Percentiles rank a stretch among this genome's conserved stretches.
phyloP scores from a whole-genome alignment of 1,284 basidiomycete species.

The Sporisorium scitamineum region DNA sequence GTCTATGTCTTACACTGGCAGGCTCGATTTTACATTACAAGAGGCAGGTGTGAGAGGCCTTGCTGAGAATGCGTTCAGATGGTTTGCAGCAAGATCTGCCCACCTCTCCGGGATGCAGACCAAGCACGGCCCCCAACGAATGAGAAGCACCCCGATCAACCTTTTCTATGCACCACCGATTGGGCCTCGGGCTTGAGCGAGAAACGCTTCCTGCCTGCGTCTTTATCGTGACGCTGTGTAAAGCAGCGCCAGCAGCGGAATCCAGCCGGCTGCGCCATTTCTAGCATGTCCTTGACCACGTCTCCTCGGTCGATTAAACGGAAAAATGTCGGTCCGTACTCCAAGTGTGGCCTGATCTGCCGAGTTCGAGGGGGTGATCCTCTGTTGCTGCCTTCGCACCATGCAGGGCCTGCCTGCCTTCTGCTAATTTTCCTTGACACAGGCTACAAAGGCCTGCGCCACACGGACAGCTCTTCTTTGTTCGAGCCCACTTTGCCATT shows the following conservation, averaged over 20 bases:
- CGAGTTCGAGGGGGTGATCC: background rate
- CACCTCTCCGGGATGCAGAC: background rate
- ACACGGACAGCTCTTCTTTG: background rate
- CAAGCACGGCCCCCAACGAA: constrained; percentile 11
- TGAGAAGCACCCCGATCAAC: constrained; percentile 15
- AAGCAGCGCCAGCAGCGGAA: background rate
- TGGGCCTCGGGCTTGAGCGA: background rate
- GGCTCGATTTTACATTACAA: background rate
- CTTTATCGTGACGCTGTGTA: background rate
- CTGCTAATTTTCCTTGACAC: background rate
- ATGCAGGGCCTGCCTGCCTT: constrained; percentile 3
- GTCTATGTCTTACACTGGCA: background rate
- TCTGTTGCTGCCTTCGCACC: background rate
- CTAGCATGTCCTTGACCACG: background rate
- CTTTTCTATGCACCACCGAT: background rate
- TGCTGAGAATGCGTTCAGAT: background rate
- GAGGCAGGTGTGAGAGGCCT: background rate
- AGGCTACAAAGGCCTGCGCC: background rate
- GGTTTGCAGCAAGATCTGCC: constrained; percentile 1
- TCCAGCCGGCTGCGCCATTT: background rate
- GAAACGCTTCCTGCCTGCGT: background rate
- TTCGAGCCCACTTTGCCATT: background rate
- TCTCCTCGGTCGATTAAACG: background rate
- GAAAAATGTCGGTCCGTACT: background rate
- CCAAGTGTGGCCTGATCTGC: background rate